These are phyloP conservation scores for Sporothrix schenckii DNA, from an alignment of 2,329 filamentous ascomycete species.

Conservation along the genomic window DNA sequence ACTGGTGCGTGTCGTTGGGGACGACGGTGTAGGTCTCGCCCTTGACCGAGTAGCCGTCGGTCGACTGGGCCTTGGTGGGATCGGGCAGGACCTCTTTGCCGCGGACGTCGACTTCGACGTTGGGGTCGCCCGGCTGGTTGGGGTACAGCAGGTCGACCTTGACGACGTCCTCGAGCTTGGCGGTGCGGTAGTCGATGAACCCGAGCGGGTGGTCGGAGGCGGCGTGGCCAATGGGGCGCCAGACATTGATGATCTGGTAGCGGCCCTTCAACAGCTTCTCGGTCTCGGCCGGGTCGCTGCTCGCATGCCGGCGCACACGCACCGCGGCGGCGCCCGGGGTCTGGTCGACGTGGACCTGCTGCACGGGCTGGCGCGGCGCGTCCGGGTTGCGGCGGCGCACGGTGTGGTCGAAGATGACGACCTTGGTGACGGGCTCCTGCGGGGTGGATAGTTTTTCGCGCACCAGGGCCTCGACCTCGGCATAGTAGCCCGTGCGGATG, in stretches of 20 bases:
- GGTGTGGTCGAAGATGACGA: slow-evolving; percentile 74
- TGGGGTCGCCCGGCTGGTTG: slow-evolving; percentile 41
- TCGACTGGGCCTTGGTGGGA: slow-evolving; percentile 49
- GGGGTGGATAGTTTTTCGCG: slow-evolving; percentile 50
- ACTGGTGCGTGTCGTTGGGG: slow-evolving; percentile 60
- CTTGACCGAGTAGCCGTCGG: slow-evolving; percentile 62
- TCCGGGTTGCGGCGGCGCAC: slow-evolving; percentile 60
- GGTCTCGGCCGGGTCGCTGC: slow-evolving; percentile 51
- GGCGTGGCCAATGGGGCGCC: slow-evolving; percentile 66
- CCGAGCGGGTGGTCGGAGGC: slow-evolving; percentile 66
- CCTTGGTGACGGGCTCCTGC: slow-evolving; percentile 53
- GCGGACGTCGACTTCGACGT: slow-evolving; percentile 52
- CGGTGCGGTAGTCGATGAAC: slow-evolving; percentile 66
- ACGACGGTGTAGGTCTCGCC: slow-evolving; percentile 65
- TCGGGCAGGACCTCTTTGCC: slow-evolving; percentile 62
- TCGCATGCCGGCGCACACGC: slow-evolving; percentile 64
- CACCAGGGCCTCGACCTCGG: slow-evolving; percentile 62
- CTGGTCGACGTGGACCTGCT: slow-evolving; percentile 73
- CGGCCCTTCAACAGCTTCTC: slow-evolving; percentile 60
- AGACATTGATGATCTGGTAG: slow-evolving; percentile 71
- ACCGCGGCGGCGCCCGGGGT: slow-evolving; percentile 63
- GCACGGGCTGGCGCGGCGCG: slow-evolving; percentile 65
- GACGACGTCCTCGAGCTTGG: slow-evolving; percentile 60
- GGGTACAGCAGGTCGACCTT: slow-evolving; percentile 67
- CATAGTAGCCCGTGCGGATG: slow-evolving; percentile 62